Evolutionary conservation across 78 protist species (phyloP), one percentile per base, ranked within the genome.

Genomic region (Bigelowiella natans): DNA sequence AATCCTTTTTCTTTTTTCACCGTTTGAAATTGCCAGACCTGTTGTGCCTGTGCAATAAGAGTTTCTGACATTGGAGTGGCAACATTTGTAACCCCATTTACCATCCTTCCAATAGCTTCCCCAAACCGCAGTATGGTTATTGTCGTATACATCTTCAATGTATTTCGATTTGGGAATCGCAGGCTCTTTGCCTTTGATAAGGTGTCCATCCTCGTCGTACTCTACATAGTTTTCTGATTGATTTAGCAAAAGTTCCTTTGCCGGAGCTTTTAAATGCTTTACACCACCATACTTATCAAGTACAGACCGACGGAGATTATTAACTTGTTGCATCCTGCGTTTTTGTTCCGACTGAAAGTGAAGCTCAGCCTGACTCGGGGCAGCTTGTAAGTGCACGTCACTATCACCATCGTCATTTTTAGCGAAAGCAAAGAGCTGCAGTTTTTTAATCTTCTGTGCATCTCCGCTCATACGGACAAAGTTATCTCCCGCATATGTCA

Each of bases 191-290:
- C 98, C 98, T 39, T 92, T 89, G 1, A 95, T 31, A 0, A 96
- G 63, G 38, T 85, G 63, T 36, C 99, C 99, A 0, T 88, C 85
- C 29, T 91, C 73, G 18, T 85, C 31, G 89, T 97, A 98, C 87
- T 98, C 99, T 2, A 91, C 95, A 73, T 97, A 98, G 64, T 37
- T 63, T 83, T 97, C 99, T 2, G 97, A 88, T 64, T 96, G 98
- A 26, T 94, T 97, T 0, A 96, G 3, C 3, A 93, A 89, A 64
- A 94, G 91, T 51, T 92, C 93, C 83, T 11, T 36, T 34, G 89
- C 88, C 30, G 90, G 92, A 3, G 40, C 90, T 39, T 94, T 38
- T 18, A 94, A 29, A 82, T 95, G 92, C 88, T 97, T 94, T 11
- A 38, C 93, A 0, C 98, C 99, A 7, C 99, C 99, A 90, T 98